Base-by-base conservation (phyloP, 805 yeast species). In the Komagataella mondaviorum region DNA sequence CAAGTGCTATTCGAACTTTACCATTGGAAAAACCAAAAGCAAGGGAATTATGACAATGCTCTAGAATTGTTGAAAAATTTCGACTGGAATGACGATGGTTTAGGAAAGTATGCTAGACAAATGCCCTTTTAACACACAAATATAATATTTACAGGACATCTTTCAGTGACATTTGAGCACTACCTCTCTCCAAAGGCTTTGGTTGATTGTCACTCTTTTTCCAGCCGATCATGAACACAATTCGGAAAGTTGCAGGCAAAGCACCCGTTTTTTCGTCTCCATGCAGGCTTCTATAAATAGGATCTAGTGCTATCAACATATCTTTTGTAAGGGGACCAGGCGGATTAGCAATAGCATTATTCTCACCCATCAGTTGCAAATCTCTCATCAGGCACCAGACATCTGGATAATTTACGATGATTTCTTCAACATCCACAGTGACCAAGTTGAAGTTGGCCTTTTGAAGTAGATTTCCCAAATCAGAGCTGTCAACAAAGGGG, bases 221-320 rank as follows among this genome's bases (percentile, higher is more conserved):
- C 96, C 96, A 88, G 2, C 95, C 96, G 61, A 88, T 85, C 88
- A 87, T 83, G 62, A 83, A 84, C 23, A 87, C 78, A 51, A 88
- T 77, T 54, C 88, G 70, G 66, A 78, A 88, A 0, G 95, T 87
- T 7, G 88, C 89, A 1, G 95, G 95, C n/a, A 87, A 62, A 0
- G 79, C 68, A 1, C 65, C 58, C 56, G 70, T 78, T 14, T 68
- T 56, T 2, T 66, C 68, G 53, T 77, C 86, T 1, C 88, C 89
- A 62, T 88, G 91, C 62, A 88, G 68, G 5, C 78, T 69, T 55
- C 72, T 72, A 63, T 88, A 88, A 43, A 88, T 85, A 23, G 86
- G 83, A 54, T 83, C 83, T 0, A 91, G 82, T 0, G 93, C 88
- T n/a, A 81, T 64, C 20, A 87, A 64, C 16, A 85, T 72, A 59